A percentile compares a stretch with the other conserved stretches of the same genome.
phyloP scores from a whole-genome alignment of 1,284 basidiomycete species.

The Phaffia rhodozyma region DNA sequence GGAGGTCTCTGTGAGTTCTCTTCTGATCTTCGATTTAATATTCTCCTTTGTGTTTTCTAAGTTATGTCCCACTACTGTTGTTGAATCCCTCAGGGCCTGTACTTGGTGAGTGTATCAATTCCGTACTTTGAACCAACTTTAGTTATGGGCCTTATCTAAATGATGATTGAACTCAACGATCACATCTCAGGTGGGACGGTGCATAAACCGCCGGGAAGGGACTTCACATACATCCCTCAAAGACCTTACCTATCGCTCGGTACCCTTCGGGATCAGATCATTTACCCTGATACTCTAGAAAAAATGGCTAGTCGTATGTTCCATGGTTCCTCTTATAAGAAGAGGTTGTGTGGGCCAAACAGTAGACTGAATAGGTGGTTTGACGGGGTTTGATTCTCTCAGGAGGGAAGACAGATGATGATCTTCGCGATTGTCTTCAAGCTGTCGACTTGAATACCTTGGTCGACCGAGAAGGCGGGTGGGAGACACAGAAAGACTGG shows the following conservation, averaged over 20 bases:
- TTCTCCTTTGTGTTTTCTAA: background rate
- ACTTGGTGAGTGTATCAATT: background rate
- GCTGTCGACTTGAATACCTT: conserved; percentile 77
- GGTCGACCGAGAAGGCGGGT: conserved; percentile 92
- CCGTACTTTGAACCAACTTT: background rate
- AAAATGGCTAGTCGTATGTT: conserved; percentile 60
- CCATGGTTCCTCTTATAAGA: background rate
- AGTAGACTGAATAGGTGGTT: background rate
- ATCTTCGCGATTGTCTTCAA: conserved; percentile 60
- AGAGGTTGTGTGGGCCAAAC: conserved; percentile 24
- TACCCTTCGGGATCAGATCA: conserved; percentile 81
- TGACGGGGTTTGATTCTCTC: conserved; percentile 15
- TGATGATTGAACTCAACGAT: background rate
- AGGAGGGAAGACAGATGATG: conserved; percentile 62
- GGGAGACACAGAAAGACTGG: conserved; percentile 83
- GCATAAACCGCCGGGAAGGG: conserved; percentile 75
- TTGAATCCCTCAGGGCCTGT: background rate
- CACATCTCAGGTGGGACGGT: conserved; percentile 58
- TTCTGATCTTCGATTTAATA: background rate
- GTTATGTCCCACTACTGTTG: background rate
- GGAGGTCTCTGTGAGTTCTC: conserved; percentile 64
- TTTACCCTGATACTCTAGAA: conserved; percentile 63
- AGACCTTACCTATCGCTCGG: conserved; percentile 87
- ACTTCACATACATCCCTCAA: conserved; percentile 94
- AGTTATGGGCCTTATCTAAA: background rate